Base-by-base conservation (phyloP, 768 basidiomycete genomes). In the Pulveroboletus sp. region DNA sequence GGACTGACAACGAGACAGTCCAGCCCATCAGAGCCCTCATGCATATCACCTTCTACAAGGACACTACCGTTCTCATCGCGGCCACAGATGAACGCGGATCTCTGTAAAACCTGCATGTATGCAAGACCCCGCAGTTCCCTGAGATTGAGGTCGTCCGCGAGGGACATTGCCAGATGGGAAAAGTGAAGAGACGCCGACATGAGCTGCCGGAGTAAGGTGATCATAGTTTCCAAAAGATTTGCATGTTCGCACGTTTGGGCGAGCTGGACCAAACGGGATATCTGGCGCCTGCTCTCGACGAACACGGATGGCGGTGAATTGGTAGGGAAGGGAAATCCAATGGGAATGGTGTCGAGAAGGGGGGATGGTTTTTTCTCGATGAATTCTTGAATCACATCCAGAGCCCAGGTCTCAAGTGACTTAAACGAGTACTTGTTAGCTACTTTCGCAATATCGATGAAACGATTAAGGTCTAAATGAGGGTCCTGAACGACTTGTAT, bases 341-440 rank as follows among this genome's bases (percentile, higher is more conserved):
- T 43, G 12, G 75, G 72, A 36, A 74, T 72, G 30, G 71, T 60
- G 36, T 69, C 70, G 43, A 80, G 67, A 54, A 81, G 68, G 2
- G 80, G 78, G 2, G 78, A 79, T 23, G 76, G 74, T 57, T 78
- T 79, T 43, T 73, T 76, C 52, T 80, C 80, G 20, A 86, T 78
- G 51, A 78, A 82, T 58, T 82, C 79, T 53, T 84, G 81, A 40
- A 89, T 82, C n/a, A 76, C 81, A 53, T 86, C 82, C 17, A 89
- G 73, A 2, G 84, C 78, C 86, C 86, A 89, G 1, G 79, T 81
- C 63, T 89, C 87, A 27, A 85, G 64, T 9, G 81, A 78, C 63
- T 80, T 85, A 77, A 87, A 88, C 20, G 79, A 75, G 58, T 89
- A 89, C 68, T 88, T 89, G 71, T 81, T 81, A 23, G 85, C 74